Percentiles rank a stretch among this genome's conserved stretches.
Evolutionary conservation across 2,329 filamentous ascomycete genomes (phyloP).

Genomic region (Phaeoacremonium minimum): DNA sequence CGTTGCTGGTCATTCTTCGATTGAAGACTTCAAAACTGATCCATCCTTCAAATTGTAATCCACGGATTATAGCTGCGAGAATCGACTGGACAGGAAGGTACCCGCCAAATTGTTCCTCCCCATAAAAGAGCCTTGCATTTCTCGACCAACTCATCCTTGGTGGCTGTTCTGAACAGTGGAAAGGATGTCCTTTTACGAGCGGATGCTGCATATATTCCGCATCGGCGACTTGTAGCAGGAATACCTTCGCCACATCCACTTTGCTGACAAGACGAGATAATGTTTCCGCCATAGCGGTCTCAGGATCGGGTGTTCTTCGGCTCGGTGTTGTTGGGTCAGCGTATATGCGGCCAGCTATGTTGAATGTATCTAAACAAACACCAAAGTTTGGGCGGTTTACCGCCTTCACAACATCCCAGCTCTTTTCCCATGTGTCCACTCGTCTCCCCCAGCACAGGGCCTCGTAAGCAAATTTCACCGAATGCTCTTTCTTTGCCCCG

Average conservation of each 20-base stretch:
- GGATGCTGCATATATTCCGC: conserved; percentile 59
- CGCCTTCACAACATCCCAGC: conserved; percentile 62
- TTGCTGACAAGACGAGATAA: conserved; percentile 47
- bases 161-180: conserved; percentile 53
- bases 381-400: conserved; percentile 71
- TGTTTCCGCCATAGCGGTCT: conserved; percentile 48
- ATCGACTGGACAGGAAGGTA: conserved; percentile 65
- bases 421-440: conserved; percentile 66
- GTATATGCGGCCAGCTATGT: conserved; percentile 67
- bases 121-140: conserved; percentile 68
- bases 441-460: conserved; percentile 68
- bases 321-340: conserved; percentile 57
- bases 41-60: conserved; percentile 64
- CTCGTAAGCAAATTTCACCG: conserved; percentile 69
- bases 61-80: conserved; percentile 55
- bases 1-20: conserved; percentile 48
- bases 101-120: conserved; percentile 55
- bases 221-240: conserved; percentile 75
- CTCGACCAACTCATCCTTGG: conserved; percentile 74
- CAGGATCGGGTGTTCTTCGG: conserved; percentile 50
- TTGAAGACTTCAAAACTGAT: conserved; percentile 70
- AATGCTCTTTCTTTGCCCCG: conserved; percentile 50
- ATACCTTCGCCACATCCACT: conserved; percentile 62
- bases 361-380: conserved; percentile 74
- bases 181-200: conserved; percentile 51